Base-by-base conservation (phyloP, 495 filamentous ascomycete species). In the Neurospora terricola region DNA sequence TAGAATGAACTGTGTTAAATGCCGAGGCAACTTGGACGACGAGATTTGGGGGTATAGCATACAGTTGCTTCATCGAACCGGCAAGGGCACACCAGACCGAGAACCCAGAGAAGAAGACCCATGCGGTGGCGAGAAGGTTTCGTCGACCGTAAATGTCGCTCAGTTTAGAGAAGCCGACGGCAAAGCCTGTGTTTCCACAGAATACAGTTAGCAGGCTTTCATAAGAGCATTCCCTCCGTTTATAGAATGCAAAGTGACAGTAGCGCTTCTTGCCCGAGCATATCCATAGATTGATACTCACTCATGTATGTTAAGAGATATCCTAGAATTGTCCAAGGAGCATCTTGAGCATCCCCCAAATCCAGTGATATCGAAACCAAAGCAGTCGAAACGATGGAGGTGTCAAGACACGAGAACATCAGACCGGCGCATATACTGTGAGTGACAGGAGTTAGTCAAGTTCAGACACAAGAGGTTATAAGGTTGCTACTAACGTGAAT, bases 381-480 rank as follows among this genome's bases (percentile, higher is more conserved):
- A 3, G 90, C 86, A 0, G 90, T 91, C 45, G 88, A 87, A 16
- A 91, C 86, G 69, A 91, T 90, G 0, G 89, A 88, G n/a, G 86
- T 86, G 72, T 91, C 89, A 12, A 91, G 76, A 70, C 86, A 88
- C 16, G 87, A 87, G 30, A 91, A 86, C 37, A 90, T 85, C 40
- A 91, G 85, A 23, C 85, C 84, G 21, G 87, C 75, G 38, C 86
- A 80, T 45, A 90, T 82, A 39, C 88, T 91, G 74, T 45, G 5
- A n/a, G 54, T 43, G 43, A 14, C 2, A 12, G 6, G 3, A 38
- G 21, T 72, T 5, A 68, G 70, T 8, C 10, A 66, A 43, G 14
- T 6, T 34, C 2, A 45, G 54, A 3, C 2, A 21, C 18, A 71
- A 16, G 5, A 34, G 34, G 34, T 34, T 34, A 34, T 34, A 8